A percentile compares a stretch with the other conserved stretches of the same genome.
Conservation (phyloP, 495 filamentous ascomycete genomes). For the Aspergillus indologenus region DNA sequence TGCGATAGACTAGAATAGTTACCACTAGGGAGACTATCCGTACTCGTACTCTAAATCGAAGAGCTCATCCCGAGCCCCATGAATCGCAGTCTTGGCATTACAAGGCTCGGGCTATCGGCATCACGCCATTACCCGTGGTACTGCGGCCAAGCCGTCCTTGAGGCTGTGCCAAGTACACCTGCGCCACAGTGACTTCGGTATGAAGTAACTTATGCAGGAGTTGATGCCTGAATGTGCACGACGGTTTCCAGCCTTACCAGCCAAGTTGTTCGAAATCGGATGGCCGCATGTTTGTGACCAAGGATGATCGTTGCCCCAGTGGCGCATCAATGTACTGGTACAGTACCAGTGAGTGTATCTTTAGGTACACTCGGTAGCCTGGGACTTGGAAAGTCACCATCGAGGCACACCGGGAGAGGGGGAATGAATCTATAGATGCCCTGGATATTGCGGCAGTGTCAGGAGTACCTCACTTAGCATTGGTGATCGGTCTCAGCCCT, state of each 20-base stretch:
- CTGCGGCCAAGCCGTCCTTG: not conserved
- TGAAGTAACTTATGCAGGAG: not conserved
- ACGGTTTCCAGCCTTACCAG: too few relatives aligned
- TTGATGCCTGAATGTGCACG: not conserved
- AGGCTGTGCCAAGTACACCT: not conserved
- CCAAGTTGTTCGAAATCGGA: not conserved
- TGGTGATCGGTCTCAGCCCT: not conserved
- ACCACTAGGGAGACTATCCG: too few relatives aligned
- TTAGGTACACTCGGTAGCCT: not conserved
- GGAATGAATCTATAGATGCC: not conserved
- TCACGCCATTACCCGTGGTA: conserved; percentile 1
- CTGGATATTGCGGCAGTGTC: not conserved
- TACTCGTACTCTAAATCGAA: too few relatives aligned
- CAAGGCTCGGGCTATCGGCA: not conserved
- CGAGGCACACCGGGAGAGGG: not conserved
- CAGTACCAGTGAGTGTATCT: not conserved
- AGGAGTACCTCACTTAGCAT: not conserved
- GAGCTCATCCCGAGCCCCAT: not conserved
- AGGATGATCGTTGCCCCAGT: not conserved
- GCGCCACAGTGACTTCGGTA: conserved; percentile 1
- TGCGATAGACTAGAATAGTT: not conserved
- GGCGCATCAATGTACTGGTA: not conserved
- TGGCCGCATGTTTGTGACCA: not conserved
- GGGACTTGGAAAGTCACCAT: not conserved
- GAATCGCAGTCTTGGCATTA: not conserved